Percentiles rank a stretch among this genome's conserved stretches.
phyloP scores from a whole-genome alignment of 352 stramenopile genomes.

The Globisporangium apiculatum region DNA sequence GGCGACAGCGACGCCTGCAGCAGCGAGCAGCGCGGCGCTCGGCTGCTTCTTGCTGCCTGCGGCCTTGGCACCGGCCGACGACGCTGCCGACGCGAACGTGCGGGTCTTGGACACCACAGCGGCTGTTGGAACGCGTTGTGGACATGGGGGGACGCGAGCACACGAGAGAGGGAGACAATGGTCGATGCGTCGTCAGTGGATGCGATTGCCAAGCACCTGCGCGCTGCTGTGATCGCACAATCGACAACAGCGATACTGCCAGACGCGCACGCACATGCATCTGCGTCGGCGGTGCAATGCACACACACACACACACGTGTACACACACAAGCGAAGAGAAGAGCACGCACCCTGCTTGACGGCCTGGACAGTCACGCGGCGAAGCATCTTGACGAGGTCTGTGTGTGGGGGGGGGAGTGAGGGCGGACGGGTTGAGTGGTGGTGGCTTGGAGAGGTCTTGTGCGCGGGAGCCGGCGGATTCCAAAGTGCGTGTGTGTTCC shows the following conservation, averaged over 20 bases:
- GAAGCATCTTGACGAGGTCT: slow-evolving; percentile 33
- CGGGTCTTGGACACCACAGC: slow-evolving; percentile 39
- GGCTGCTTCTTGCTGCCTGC: slow-evolving; percentile 30
- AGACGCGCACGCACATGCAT: not conserved
- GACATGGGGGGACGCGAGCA: not conserved
- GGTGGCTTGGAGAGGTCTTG: slow-evolving; percentile 11
- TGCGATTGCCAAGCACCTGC: not conserved
- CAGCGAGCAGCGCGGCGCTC: slow-evolving; percentile 39
- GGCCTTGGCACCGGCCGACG: slow-evolving; percentile 15
- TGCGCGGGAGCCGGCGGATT: slow-evolving; percentile 27
- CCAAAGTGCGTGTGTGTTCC: slow-evolving; percentile 2
- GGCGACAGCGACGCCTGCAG: slow-evolving; percentile 42
- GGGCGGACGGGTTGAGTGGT: not conserved
- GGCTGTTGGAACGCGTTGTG: slow-evolving; percentile 5
- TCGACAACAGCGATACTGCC: not conserved
- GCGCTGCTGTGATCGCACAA: not conserved
- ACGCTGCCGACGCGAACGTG: slow-evolving; percentile 35
- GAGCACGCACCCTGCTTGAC: slow-evolving; percentile 25
- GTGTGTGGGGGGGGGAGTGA: not conserved
- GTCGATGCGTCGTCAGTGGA: not conserved
- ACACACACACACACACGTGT: not conserved
- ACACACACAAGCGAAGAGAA: not conserved
- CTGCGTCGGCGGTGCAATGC: not conserved
- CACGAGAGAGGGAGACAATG: slow-evolving; percentile 8
- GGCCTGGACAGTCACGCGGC: slow-evolving; percentile 34